Base-by-base conservation (phyloP, 2,329 filamentous ascomycete genomes). In the Arthrobotrys megalospora region DNA sequence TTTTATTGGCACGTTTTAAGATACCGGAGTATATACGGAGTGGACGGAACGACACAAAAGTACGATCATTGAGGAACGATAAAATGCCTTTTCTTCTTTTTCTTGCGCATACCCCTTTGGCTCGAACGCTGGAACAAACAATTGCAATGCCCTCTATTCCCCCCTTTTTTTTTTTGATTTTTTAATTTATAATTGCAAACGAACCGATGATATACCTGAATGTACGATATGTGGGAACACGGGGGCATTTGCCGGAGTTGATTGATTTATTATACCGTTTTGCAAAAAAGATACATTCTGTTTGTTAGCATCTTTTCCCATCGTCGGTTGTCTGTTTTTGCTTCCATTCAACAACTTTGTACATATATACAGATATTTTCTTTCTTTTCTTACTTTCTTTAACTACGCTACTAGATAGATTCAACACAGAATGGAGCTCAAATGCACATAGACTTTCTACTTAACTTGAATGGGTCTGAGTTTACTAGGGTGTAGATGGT, bases 401-500 rank as follows among this genome's bases (percentile, higher is more conserved):
- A 38, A 55, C 24, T 41, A 38, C 24, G 8, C 16, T 60, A 19
- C 43, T 43, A 36, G 28, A 60, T 60, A 43, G 55, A 60, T 41
- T 60, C 55, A 60, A 60, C 55, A 60, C 55, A 60, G 55, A 60
- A 60, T 60, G 55, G 55, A 60, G 55, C 55, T 60, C 36, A 43
- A 60, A 43, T n/a, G 55, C 3, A 43, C 14, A 43, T 60, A 60
- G 55, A 43, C 2, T 41, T 41, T 24, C 12, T 32, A 21, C 38
- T 21, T 36, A 10, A 48, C 7, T 38, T 12, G n/a, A 41, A 43
- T 43, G 14, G 14, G 12, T 6, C 19, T n/a, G 11, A 43, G 5
- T 28, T 10, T 36, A 16, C 32, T 21, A 21, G 52, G 32, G 52
- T 21, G 32, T 58, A 43, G 36, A 60, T 43, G 55, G 55, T 60